phyloP scores from a whole-genome alignment of 1,284 basidiomycete genomes.

The Pholiota adiposa region DNA sequence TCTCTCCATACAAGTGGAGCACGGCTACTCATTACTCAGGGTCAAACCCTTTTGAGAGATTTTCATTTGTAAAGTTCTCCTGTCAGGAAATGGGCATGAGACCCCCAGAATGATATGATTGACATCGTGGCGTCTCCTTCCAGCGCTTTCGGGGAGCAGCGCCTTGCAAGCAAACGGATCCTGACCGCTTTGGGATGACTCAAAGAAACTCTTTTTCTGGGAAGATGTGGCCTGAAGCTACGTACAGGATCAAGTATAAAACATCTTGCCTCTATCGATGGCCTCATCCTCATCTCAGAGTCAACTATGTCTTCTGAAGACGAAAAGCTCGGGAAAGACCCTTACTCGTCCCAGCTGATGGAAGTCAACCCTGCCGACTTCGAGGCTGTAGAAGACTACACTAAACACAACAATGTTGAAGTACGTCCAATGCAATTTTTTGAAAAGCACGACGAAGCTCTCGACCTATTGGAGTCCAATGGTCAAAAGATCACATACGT shows the following conservation, averaged over 20 bases:
- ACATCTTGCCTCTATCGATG: background rate
- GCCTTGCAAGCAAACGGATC: too few relatives aligned
- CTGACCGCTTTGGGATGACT: too few relatives aligned
- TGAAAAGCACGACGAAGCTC: constrained; percentile 22
- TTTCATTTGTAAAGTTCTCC: background rate
- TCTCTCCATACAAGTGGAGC: background rate
- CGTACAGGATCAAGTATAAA: background rate
- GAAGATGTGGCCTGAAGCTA: background rate
- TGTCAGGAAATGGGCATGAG: too few relatives aligned
- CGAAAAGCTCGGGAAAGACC: background rate
- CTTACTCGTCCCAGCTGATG: background rate
- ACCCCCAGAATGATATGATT: too few relatives aligned
- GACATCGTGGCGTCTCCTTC: too few relatives aligned
- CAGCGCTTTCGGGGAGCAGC: too few relatives aligned
- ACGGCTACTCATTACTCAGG: background rate
- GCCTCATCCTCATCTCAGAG: background rate
- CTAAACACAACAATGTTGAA: background rate
- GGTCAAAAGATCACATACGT: constrained; percentile 11
- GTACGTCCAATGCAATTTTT: background rate
- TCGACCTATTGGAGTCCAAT: constrained; percentile 20
- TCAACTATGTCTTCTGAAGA: background rate
- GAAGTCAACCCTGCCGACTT: background rate
- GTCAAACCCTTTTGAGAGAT: background rate
- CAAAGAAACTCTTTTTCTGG: background rate
- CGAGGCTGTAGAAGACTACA: background rate